Evolutionary conservation across 768 basidiomycete genomes (phyloP).

Genomic region (Austroboletus eburneus): DNA sequence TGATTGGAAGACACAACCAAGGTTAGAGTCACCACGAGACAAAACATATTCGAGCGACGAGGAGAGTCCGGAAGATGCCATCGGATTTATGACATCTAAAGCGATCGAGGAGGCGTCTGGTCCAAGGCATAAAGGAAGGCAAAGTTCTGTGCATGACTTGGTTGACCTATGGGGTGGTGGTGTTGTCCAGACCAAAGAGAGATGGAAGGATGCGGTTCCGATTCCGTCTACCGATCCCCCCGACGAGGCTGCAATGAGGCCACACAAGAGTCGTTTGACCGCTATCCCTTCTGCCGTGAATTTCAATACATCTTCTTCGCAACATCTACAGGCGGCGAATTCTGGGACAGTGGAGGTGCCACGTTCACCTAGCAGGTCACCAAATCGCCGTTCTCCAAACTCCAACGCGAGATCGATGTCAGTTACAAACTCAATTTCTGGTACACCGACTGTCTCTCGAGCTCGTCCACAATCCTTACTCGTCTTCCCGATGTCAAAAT

Average conservation of each 20-base stretch:
- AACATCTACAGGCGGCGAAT: constrained; percentile 19
- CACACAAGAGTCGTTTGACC: constrained; percentile 19
- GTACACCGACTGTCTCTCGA: constrained; percentile 35
- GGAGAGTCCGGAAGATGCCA: constrained; percentile 48
- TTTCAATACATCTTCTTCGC: constrained; percentile 21
- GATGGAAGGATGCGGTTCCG: constrained; percentile 26
- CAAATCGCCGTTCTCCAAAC: constrained; percentile 24
- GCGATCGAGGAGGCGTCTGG: constrained; percentile 21
- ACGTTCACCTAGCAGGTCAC: constrained; percentile 29
- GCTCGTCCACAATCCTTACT: constrained; percentile 82
- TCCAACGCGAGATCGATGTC: constrained; percentile 32
- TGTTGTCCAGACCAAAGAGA: constrained; percentile 40
- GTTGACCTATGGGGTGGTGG: constrained; percentile 76
- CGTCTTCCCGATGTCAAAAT: constrained; percentile 49
- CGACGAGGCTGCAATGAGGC: constrained; percentile 13
- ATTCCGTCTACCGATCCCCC: constrained; percentile 16
- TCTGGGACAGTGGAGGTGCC: constrained; percentile 14
- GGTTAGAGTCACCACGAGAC: constrained; percentile 21
- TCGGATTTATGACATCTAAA: constrained; percentile 24
- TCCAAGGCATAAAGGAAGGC: constrained; percentile 45
- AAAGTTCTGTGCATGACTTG: constrained; percentile 81
- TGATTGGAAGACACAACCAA: constrained; percentile 45
- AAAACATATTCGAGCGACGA: constrained; percentile 55
- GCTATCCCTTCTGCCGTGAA: constrained; percentile 17
- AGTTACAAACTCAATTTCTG: constrained; percentile 17